Conservation (phyloP, 1,139 yeast genomes). For the Sugiyamaella sp. region DNA sequence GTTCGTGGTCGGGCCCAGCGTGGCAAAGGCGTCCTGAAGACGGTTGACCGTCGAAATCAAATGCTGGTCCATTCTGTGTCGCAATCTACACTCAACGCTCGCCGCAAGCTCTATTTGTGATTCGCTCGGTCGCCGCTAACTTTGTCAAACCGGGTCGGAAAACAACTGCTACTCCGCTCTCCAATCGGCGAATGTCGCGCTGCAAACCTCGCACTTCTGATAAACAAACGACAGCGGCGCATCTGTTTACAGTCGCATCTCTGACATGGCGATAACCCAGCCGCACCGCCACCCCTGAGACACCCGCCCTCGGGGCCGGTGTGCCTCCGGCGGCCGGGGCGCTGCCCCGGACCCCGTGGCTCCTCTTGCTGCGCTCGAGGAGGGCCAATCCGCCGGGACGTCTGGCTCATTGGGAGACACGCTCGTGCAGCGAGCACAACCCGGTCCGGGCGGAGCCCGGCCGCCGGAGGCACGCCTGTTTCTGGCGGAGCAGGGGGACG, state of each 20-base stretch:
- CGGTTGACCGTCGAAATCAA: constrained; percentile 88
- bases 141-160: too few species aligned
- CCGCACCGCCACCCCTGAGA: background rate
- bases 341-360: background rate
- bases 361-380: background rate
- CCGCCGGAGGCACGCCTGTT: constrained; percentile 11
- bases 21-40: constrained; percentile 85
- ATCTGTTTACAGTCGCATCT: background rate
- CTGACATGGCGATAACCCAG: background rate
- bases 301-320: too few species aligned
- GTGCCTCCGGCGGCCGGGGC: background rate
- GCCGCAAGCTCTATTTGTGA: too few species aligned
- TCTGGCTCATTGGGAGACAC: too few species aligned
- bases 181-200: too few species aligned
- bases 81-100: too few species aligned
- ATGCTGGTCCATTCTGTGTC: constrained; percentile 71
- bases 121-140: too few species aligned
- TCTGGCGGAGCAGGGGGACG: background rate
- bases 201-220: too few species aligned
- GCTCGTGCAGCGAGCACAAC: too few species aligned
- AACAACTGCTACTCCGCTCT: too few species aligned
- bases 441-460: constrained; percentile 9
- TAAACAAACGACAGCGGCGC: too few species aligned
- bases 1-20: constrained; percentile 64
- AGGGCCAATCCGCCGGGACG: too few species aligned